Evolutionary conservation across 75 land plant genomes (phyloP), one percentile per base, ranked within the genome.

Genomic region (Selaginella moellendorffii): DNA sequence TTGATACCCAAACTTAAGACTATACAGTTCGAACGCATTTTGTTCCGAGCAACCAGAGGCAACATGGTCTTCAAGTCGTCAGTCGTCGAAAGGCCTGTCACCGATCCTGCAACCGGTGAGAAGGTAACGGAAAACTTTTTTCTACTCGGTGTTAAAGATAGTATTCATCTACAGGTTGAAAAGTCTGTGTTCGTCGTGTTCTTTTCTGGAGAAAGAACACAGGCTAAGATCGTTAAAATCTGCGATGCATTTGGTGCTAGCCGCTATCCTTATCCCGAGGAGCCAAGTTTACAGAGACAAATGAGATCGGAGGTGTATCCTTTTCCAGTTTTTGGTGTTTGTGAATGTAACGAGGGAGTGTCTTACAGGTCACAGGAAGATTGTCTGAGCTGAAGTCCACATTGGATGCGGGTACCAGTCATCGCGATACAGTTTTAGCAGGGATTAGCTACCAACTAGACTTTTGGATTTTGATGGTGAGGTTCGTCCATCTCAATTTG

Each of bases 191-290:
- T 93, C 76, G 96, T 93, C 8, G 81, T 93, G 5, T 88, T 88
- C 74, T 93, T 85, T 76, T 83, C 98, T 2, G 98, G 96, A 17
- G 90, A 85, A 65, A 84, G 83, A 29, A 87, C 96, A 65, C 82
- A 67, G 31, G 72, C 78, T n/a, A 93, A 88, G 68, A 77, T 93
- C 8, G 63, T 82, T 52, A 93, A 85, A 73, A 93, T 88, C 24
- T 93, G 98, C 75, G 90, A 85, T 61, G 83, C 98, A 25, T 93
- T 93, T 84, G 96, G 90, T 60, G 98, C 98, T 72, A 93, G 78
- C 72, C 85, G 96, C 52, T 93, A 93, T 74, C 87, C 98, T 28
- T 83, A 88, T 75, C 96, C 96, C 30, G 98, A 93, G 54, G 96
- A 88, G 27, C 63, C 70, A 8, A 75, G 67, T 31, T 79, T 80